Conservation (phyloP, 805 yeast genomes). For the Wickerhamiella vanderwaltii region DNA sequence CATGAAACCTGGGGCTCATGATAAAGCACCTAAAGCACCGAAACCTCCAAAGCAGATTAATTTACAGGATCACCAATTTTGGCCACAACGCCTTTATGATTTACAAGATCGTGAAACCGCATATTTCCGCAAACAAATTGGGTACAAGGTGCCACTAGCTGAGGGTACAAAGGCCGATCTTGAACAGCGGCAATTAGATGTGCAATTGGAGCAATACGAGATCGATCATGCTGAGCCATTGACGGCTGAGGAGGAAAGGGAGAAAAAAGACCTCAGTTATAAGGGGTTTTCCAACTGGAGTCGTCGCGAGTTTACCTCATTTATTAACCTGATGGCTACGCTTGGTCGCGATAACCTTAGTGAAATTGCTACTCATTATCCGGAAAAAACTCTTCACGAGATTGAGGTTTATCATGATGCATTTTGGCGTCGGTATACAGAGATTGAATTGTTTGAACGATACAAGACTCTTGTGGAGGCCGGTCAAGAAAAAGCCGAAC, state of each 20-base stretch:
- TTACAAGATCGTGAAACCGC: slow-evolving; percentile 72
- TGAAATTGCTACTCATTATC: slow-evolving; percentile 66
- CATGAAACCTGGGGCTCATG: slow-evolving; percentile 38
- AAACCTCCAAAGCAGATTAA: slow-evolving; percentile 75
- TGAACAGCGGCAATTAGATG: slow-evolving; percentile 35
- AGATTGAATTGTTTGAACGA: slow-evolving; percentile 81
- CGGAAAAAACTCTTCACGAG: slow-evolving; percentile 69
- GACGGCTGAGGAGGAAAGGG: slow-evolving; percentile 65
- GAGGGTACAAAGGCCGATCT: slow-evolving; percentile 38
- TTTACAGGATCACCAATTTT: slow-evolving; percentile 84
- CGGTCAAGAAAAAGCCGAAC: slow-evolving; percentile 75
- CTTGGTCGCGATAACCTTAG: slow-evolving; percentile 67
- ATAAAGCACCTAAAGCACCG: slow-evolving; percentile 45
- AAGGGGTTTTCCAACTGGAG: slow-evolving; percentile 77
- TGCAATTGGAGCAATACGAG: slow-evolving; percentile 53
- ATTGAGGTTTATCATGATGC: slow-evolving; percentile 61
- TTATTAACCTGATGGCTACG: slow-evolving; percentile 59
- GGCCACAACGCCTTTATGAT: slow-evolving; percentile 61
- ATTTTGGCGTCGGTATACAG: slow-evolving; percentile 70
- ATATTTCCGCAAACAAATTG: slow-evolving; percentile 55
- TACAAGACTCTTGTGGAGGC: slow-evolving; percentile 68
- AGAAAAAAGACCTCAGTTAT: slow-evolving; percentile 42
- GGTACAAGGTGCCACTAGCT: slow-evolving; percentile 50
- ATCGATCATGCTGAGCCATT: slow-evolving; percentile 67
- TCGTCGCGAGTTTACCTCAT: slow-evolving; percentile 75